Base-by-base conservation (phyloP, 495 filamentous ascomycete species). In the Penicillium cataractarum region DNA sequence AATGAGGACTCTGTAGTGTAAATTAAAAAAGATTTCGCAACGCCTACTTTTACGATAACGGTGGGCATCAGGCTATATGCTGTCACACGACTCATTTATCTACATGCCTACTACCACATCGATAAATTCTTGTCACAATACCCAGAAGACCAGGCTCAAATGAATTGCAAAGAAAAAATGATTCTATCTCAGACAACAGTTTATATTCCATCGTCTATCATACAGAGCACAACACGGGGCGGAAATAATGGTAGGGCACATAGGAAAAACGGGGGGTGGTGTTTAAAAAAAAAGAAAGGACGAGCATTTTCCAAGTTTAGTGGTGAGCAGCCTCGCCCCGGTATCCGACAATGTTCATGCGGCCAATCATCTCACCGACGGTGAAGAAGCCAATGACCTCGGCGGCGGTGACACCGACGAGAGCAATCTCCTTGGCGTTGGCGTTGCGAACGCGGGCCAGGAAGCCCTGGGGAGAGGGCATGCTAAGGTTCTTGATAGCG, bases 361-460 rank as follows among this genome's bases (percentile, higher is more conserved):
- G 83, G 60, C 95, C 95, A 66, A 98, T 89, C 79, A 99, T 98
- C 85, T 97, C 92, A 60, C 95, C 95, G 24, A 99, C 86, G 19
- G 92, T 93, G 85, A 98, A 99, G 85, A 99, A 98, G 57, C 95
- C 95, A 60, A 99, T 76, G 53, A 92, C 84, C 81, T 99, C 95
- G 39, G 93, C 94, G 40, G 78, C 71, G 61, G 97, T 76, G 56
- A 99, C 90, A 71, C 89, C 91, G 56, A 79, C 87, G 24, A 90
- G 73, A 27, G 82, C 83, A 57, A 92, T 63, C 74, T 96, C 86
- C 71, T 86, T 81, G 52, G 76, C 81, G 76, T 83, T 89, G 69
- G 93, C 55, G 76, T 88, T 91, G 70, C 92, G 85, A 63, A 90
- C 71, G 60, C 82, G 82, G 71, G 86, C 80, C 60, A 95, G 71